Evolutionary conservation across 768 basidiomycete species (phyloP), one percentile per base, ranked within the genome.

Genomic region (Epithele typhae): DNA sequence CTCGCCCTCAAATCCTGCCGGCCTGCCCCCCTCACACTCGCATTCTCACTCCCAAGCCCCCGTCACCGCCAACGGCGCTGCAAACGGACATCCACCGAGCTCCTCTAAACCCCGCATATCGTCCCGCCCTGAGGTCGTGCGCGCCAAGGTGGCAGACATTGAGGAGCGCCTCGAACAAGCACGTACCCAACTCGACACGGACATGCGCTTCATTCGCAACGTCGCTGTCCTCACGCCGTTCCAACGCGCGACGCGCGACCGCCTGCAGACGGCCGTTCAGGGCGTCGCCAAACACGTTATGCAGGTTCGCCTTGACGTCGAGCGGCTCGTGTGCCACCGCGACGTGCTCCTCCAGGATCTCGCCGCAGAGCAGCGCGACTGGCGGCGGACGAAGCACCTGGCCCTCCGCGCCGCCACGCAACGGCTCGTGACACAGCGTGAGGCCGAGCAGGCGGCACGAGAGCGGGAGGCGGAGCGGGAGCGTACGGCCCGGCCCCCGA

Each of bases 211-310:
- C 35, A 78, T 86, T 18, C 83, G 87, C 34, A 95, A 94, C 57
- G 74, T 97, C 18, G 84, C 84, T 2, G 78, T 87, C 35, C 73
- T 97, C 32, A 86, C 90, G 14, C 94, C 96, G 3, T 94, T 98
- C 64, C 89, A 85, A 59, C 80, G 79, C 39, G 72, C 82, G 8
- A 93, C 93, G 3, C 80, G 93, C 38, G 87, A 91, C 51, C 78
- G 83, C 37, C 74, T 99, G 22, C 67, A 77, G 19, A 56, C 67
- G 19, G 73, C 81, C 3, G 69, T 93, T 15, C 80, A 82, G 54
- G 68, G 66, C 15, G 69, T 85, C 11, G 79, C 85, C 7, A 82
- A 77, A 59, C 75, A 78, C 33, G 68, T 98, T 40, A 78, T 76
- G 56, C 72, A 75, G 51, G 67, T 81, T 39, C 80, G 91, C 38